Evolutionary conservation across 495 filamentous ascomycete species (phyloP).

Genomic region (Penicillium samsonianum): DNA sequence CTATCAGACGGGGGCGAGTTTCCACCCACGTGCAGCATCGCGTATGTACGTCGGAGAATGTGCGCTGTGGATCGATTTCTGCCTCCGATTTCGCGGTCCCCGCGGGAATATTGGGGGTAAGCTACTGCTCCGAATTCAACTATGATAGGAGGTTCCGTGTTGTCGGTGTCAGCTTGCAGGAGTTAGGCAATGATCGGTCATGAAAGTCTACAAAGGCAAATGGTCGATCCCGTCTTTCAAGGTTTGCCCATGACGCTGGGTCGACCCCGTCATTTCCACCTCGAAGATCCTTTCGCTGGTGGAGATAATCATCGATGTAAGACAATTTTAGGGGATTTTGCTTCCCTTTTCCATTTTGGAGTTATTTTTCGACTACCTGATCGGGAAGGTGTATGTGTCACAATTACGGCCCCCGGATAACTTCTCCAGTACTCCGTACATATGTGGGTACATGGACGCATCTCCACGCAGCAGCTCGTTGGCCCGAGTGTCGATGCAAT

Average conservation of each 20-base stretch:
- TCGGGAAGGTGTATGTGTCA: conserved; percentile 16
- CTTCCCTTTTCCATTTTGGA: not conserved
- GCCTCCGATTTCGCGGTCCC: conserved; percentile 1
- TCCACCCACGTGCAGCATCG: conserved; percentile 16
- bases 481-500: not conserved
- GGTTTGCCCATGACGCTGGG: not conserved
- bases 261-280: not conserved
- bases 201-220: not conserved
- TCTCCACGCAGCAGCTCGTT: not conserved
- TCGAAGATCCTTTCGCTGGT: not conserved
- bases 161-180: conserved; percentile 7
- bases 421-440: conserved; percentile 5
- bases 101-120: conserved; percentile 10
- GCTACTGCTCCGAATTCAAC: not conserved
- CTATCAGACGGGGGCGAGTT: conserved; percentile 7
- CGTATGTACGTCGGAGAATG: not conserved
- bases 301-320: not conserved
- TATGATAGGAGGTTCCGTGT: conserved; percentile 7
- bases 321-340: not conserved
- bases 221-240: not conserved
- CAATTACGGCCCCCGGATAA: conserved; percentile 1
- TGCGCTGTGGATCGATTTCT: not conserved
- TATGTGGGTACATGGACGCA: not conserved
- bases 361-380: conserved; percentile 1
- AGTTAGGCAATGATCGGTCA: conserved; percentile 8